These are phyloP conservation scores for Daedaleopsis nitida DNA, from an alignment of 768 basidiomycete species.

Conservation along the genomic window DNA sequence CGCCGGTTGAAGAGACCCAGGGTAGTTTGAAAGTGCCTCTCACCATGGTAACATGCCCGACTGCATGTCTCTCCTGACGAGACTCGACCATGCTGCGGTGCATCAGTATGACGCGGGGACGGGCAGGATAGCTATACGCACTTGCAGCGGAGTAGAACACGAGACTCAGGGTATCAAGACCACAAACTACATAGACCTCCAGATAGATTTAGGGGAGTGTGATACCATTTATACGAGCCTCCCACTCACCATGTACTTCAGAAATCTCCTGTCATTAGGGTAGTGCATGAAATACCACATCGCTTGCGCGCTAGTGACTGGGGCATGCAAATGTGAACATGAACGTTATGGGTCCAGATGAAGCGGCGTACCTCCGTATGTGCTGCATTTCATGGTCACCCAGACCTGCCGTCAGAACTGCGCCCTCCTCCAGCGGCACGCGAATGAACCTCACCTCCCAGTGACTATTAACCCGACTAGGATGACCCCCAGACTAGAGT, in stretches of 20 bases:
- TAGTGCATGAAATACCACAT: constrained; percentile 17
- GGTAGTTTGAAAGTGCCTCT: neutral
- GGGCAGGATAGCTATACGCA: neutral
- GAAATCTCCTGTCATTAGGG: constrained; percentile 10
- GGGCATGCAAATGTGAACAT: neutral
- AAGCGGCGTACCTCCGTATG: constrained; percentile 5
- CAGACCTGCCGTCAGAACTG: no score
- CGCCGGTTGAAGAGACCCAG: neutral
- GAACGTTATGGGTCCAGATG: neutral
- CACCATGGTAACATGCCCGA: constrained; percentile 12
- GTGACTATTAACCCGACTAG: no score
- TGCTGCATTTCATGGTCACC: neutral
- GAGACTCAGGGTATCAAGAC: constrained; percentile 7
- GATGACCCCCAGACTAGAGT: no score
- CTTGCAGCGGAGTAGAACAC: constrained; percentile 5
- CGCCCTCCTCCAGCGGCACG: no score
- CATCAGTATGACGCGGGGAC: neutral
- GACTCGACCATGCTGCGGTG: constrained; percentile 7
- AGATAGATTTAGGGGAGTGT: no score
- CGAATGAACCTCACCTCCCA: no score
- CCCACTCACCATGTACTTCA: constrained; percentile 7
- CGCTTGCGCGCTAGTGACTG: constrained; percentile 8
- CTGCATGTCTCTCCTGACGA: constrained; percentile 4
- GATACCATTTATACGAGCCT: neutral
- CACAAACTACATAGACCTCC: constrained; percentile 9